Evolutionary conservation across 2,329 filamentous ascomycete species (phyloP).

Genomic region (Penicillium sp.): DNA sequence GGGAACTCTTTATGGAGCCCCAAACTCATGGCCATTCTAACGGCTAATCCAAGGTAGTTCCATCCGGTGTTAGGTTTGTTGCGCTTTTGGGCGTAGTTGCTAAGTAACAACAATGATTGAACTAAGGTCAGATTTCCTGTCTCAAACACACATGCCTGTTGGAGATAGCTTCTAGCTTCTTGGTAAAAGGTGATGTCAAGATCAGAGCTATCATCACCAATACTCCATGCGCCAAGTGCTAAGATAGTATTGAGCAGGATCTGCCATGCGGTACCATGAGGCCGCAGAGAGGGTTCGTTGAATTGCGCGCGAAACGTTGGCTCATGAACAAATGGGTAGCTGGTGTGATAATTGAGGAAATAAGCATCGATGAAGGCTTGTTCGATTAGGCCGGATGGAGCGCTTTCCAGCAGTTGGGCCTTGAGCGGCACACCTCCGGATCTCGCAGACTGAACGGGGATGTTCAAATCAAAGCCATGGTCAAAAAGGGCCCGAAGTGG

Average conservation of each 20-base stretch:
- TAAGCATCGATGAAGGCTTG: conserved; percentile 51
- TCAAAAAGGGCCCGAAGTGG: conserved; percentile 43
- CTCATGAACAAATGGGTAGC: conserved; percentile 55
- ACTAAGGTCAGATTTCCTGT: conserved; percentile 55
- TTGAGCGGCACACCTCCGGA: conserved; percentile 40
- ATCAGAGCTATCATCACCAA: conserved; percentile 45
- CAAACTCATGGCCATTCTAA: conserved; percentile 55
- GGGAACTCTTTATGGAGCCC: conserved; percentile 57
- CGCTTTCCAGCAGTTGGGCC: conserved; percentile 42
- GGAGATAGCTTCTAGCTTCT: conserved; percentile 51
- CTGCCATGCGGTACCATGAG: conserved; percentile 49
- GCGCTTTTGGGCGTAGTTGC: conserved; percentile 56
- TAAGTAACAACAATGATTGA: conserved; percentile 52
- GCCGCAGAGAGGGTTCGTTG: conserved; percentile 48
- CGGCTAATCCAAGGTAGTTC: conserved; percentile 54
- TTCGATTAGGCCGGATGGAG: conserved; percentile 43
- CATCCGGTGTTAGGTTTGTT: conserved; percentile 57
- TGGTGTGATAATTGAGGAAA: conserved; percentile 52
- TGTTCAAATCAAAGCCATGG: conserved; percentile 45
- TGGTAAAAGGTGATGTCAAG: conserved; percentile 52
- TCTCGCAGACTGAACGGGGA: conserved; percentile 35
- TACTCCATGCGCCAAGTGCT: conserved; percentile 52
- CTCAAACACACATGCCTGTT: conserved; percentile 52
- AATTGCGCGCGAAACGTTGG: conserved; percentile 53
- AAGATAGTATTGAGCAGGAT: conserved; percentile 52